These are phyloP conservation scores for Marchantia paleacea DNA, from an alignment of 225 moss, liverwort and hornwort species.

Conservation along the genomic window DNA sequence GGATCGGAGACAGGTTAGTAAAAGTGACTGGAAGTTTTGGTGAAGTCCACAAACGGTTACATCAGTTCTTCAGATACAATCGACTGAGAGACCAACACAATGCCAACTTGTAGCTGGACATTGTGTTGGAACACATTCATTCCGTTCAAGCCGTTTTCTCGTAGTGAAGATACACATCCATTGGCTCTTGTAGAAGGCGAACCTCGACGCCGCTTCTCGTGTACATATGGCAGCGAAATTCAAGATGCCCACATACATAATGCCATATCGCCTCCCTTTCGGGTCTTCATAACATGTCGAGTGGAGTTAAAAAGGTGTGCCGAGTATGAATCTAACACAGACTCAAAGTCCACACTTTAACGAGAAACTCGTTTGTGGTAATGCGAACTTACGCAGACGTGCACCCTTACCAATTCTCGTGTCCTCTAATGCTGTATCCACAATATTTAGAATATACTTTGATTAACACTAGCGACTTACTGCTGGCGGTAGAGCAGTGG, in stretches of 20 bases:
- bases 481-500: too few species aligned
- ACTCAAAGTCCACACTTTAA: too few species aligned
- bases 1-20: conserved; percentile 79
- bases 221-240: neutral
- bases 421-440: too few species aligned
- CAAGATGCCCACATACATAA: neutral
- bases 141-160: neutral
- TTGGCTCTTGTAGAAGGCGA: neutral
- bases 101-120: neutral
- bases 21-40: conserved; percentile 76
- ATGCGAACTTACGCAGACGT: too few species aligned
- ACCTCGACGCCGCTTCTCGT: neutral
- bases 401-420: too few species aligned
- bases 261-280: too few species aligned
- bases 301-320: too few species aligned
- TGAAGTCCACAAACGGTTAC: conserved; percentile 77
- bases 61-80: conserved; percentile 82
- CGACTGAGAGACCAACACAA: conserved; percentile 21
- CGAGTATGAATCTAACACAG: too few species aligned
- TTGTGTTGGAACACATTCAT: neutral
- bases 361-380: too few species aligned
- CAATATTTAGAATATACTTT: too few species aligned
- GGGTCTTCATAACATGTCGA: too few species aligned
- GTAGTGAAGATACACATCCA: neutral
- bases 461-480: too few species aligned